Evolutionary conservation across 805 yeast species (phyloP).

Genomic region (Teunomyces atbi): DNA sequence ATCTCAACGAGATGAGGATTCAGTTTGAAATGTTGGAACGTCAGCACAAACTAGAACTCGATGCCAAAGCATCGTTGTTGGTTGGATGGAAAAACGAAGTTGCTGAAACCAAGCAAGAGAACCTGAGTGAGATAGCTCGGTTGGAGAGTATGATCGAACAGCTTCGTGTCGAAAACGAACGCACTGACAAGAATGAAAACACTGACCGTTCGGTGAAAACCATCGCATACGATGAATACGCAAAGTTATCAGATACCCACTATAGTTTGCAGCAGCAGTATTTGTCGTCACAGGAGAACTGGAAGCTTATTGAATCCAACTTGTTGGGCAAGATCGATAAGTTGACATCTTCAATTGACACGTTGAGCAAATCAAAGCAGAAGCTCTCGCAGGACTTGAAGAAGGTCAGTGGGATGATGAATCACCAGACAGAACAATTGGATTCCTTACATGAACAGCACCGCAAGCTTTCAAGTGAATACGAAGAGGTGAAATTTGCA

Average conservation of each 20-base stretch:
- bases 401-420: slow-evolving; percentile 14
- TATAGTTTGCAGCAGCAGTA: slow-evolving; percentile 67
- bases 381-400: slow-evolving; percentile 38
- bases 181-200: neutral
- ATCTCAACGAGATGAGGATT: slow-evolving; percentile 29
- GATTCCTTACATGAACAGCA: slow-evolving; percentile 27
- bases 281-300: slow-evolving; percentile 71
- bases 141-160: slow-evolving; percentile 72
- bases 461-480: neutral
- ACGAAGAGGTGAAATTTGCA: slow-evolving; percentile 17
- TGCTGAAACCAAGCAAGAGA: slow-evolving; percentile 33
- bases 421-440: slow-evolving; percentile 17
- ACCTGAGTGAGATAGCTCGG: slow-evolving; percentile 38
- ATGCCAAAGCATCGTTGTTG: slow-evolving; percentile 32
- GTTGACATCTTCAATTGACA: slow-evolving; percentile 26
- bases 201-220: slow-evolving; percentile 17
- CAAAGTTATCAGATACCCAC: slow-evolving; percentile 47
- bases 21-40: slow-evolving; percentile 31
- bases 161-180: slow-evolving; percentile 61
- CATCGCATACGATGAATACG: slow-evolving; percentile 39
- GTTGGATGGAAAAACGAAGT: slow-evolving; percentile 28
- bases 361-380: slow-evolving; percentile 25
- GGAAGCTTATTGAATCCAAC: slow-evolving; percentile 77
- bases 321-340: slow-evolving; percentile 49
- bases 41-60: slow-evolving; percentile 32